Evolutionary conservation across 345 rosid genomes (phyloP), one percentile per base, ranked within the genome.

Genomic region (Camelina neglecta): DNA sequence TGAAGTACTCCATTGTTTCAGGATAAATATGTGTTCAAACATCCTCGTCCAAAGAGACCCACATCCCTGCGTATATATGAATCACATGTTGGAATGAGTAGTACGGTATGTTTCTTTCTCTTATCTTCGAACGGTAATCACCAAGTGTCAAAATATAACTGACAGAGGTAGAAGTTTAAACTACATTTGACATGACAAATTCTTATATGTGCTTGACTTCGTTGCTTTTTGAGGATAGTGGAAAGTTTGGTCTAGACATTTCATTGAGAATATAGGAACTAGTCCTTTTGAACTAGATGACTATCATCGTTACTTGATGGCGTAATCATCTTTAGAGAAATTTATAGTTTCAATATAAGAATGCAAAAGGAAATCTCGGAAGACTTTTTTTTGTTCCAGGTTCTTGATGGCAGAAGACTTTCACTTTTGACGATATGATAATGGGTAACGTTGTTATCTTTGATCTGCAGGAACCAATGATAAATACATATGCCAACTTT

Each of bases 61-160:
- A 85, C 86, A 68, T 90, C 97, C 47, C 90, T 94, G 48, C 87
- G 98, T 79, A 90, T 94, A 65, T 94, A 94, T 56, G 98, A 94
- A 84, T 80, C 97, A 44, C 98, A 94, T 83, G 93, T 94, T 31
- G 98, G 98, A 76, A 94, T 94, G 98, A 94, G 98, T 82, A 94
- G 96, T 85, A 85, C 83, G 84, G 98, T 93, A 48, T 64, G 88
- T 58, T 60, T 80, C 87, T 77, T 65, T 31, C 56, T 79, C 73
- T 33, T 38, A 66, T 69, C 44, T n/a, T 72, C n/a, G 42, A 38
- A 55, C 33, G 16, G 59, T 69, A 55, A 36, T 53, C 18, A 47
- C 50, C 38, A 31, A 44, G 75, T 18, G 61, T 54, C 24, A 69
- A 18, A 69, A 62, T 54, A 24, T 70, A 51, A 63, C 60, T 56